A percentile compares a stretch with the other conserved stretches of the same genome.
These are phyloP conservation scores for Fusarium tanahbumbuense DNA, from an alignment of 2,329 filamentous ascomycete genomes.

Conservation along the genomic window DNA sequence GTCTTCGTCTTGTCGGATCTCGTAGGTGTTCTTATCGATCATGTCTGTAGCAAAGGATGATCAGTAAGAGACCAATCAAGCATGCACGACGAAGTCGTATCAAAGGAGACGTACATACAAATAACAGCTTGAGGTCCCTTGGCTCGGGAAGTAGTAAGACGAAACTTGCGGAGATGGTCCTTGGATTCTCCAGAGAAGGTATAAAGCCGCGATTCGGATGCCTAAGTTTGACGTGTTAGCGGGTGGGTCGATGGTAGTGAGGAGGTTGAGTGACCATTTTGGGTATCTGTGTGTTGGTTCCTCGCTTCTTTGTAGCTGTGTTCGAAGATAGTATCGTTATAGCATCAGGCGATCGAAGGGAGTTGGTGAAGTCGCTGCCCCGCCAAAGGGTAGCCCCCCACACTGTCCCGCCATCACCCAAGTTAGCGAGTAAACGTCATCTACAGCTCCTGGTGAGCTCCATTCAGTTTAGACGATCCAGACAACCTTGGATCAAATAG, in stretches of 20 bases:
- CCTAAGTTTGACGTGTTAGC: conserved; percentile 45
- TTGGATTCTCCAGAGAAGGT: conserved; percentile 92
- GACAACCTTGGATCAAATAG: conserved; percentile 21
- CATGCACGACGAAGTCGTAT: background rate
- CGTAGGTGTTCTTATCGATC: conserved; percentile 90
- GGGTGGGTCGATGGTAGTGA: background rate
- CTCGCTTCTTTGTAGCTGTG: conserved; percentile 4
- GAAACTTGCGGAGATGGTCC: conserved; percentile 92
- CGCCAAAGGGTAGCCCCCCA: conserved; percentile 34
- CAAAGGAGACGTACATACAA: conserved; percentile 72
- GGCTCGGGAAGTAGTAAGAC: conserved; percentile 86
- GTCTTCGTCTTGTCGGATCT: conserved; percentile 86
- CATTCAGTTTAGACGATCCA: conserved; percentile 3
- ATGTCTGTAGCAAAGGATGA: conserved; percentile 68
- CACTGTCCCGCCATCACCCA: conserved; percentile 27
- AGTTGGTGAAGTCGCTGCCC: conserved; percentile 28
- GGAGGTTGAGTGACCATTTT: conserved; percentile 31
- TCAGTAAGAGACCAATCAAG: conserved; percentile 26
- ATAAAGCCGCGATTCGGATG: conserved; percentile 89
- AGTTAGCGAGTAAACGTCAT: conserved; percentile 37
- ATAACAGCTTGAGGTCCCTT: conserved; percentile 91
- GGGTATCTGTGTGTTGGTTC: background rate
- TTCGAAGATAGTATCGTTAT: conserved; percentile 3
- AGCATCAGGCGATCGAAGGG: conserved; percentile 19
- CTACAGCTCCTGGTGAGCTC: conserved; percentile 15